Percentiles rank a stretch among this genome's conserved stretches.
phyloP scores from a whole-genome alignment of 2,329 filamentous ascomycete species.

The Penicillium aurantiogriseum region DNA sequence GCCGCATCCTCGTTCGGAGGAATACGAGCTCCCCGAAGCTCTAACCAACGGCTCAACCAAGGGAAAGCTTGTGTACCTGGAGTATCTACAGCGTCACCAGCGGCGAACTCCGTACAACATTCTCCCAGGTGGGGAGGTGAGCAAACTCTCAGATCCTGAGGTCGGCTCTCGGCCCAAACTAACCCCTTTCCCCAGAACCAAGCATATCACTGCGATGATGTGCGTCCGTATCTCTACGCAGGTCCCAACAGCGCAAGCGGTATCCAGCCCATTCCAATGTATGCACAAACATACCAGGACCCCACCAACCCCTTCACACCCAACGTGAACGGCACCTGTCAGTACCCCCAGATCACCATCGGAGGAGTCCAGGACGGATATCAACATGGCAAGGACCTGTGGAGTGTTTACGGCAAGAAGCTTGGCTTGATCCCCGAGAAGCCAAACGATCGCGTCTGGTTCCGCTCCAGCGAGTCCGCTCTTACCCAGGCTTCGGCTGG shows the following conservation, averaged over 20 bases:
- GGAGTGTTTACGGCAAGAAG: slow-evolving; percentile 33
- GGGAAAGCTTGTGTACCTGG: slow-evolving; percentile 37
- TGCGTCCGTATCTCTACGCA: slow-evolving; percentile 39
- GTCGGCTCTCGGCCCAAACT: neutral
- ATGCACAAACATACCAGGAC: slow-evolving; percentile 40
- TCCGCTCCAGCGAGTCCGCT: slow-evolving; percentile 38
- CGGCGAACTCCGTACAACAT: slow-evolving; percentile 42
- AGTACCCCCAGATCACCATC: slow-evolving; percentile 42
- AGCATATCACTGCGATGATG: slow-evolving; percentile 39
- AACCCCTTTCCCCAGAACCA: slow-evolving; percentile 29
- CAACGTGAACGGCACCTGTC: slow-evolving; percentile 38
- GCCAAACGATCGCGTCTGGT: slow-evolving; percentile 34
- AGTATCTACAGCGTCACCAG: slow-evolving; percentile 43
- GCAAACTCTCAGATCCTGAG: neutral
- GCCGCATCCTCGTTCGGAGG: slow-evolving; percentile 38
- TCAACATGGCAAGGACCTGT: slow-evolving; percentile 39
- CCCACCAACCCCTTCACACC: slow-evolving; percentile 35
- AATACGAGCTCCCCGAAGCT: slow-evolving; percentile 33
- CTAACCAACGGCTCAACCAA: slow-evolving; percentile 28
- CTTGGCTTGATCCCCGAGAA: slow-evolving; percentile 33
- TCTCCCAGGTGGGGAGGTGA: slow-evolving; percentile 40
- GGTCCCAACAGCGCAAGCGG: slow-evolving; percentile 20
- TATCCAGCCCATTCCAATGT: slow-evolving; percentile 30
- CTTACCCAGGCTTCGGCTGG: slow-evolving; percentile 40
- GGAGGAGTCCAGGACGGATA: slow-evolving; percentile 40